phyloP scores from a whole-genome alignment of 805 yeast species.

The Pichia thaimueangensis region DNA sequence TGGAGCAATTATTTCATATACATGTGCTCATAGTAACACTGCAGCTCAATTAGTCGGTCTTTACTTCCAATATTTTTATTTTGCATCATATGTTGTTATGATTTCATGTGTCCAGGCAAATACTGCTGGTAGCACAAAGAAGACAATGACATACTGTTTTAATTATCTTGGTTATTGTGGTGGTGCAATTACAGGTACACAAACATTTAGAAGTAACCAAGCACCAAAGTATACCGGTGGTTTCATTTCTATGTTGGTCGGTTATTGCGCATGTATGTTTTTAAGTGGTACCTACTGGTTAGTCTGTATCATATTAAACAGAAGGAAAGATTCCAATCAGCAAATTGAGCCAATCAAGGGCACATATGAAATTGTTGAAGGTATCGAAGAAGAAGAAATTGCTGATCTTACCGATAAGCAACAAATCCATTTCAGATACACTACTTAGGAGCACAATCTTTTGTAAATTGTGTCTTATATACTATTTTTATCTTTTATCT shows the following conservation, averaged over 20 bases:
- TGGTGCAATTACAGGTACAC: constrained; percentile 43
- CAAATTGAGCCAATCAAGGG: neutral
- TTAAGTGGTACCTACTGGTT: constrained; percentile 3
- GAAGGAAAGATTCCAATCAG: neutral
- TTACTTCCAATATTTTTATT: constrained; percentile 7
- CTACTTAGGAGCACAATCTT: no score
- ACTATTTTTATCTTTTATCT: no score
- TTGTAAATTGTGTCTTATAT: no score
- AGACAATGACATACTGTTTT: constrained; percentile 40
- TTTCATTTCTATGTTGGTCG: constrained; percentile 35
- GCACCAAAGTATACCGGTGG: constrained; percentile 40
- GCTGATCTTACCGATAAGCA: constrained; percentile 53
- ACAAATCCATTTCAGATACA: constrained; percentile 51
- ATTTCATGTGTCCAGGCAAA: constrained; percentile 32
- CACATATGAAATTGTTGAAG: neutral
- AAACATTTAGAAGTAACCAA: constrained; percentile 36
- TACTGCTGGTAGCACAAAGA: constrained; percentile 56
- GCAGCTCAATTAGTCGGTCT: constrained; percentile 8
- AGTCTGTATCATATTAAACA: constrained; percentile 1
- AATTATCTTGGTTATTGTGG: constrained; percentile 41
- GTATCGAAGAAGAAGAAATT: neutral
- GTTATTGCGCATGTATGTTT: constrained; percentile 5
- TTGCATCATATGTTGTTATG: constrained; percentile 17
- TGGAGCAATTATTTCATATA: constrained; percentile 3
- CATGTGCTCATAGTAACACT: neutral